Evolutionary conservation across 2,329 filamentous ascomycete genomes (phyloP), one percentile per base, ranked within the genome.

Genomic region (Elsinoe arachidis): DNA sequence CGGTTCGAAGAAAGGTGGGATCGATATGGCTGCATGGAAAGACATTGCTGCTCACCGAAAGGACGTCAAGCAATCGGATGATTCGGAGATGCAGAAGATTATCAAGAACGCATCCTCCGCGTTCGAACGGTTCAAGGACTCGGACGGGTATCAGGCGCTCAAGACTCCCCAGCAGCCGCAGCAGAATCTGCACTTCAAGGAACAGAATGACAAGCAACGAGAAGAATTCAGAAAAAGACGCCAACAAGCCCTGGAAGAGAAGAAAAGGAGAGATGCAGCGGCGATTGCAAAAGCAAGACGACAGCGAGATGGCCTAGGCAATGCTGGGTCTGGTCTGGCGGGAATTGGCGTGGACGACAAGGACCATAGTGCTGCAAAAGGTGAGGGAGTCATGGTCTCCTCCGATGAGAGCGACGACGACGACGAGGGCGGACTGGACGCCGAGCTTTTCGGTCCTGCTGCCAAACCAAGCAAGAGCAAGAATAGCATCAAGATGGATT

Each of bases 371-470:
- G 80, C 82, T 1, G 49, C 49, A n/a, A 80, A 80, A 61, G 87
- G 87, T 61, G 87, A 86, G 66, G 90, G 92, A 62, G 90, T 97
- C 70, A 96, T 97, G 90, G 88, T 96, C 41, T 85, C 82, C 5
- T 85, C 82, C 2, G 90, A 93, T 53, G 76, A 74, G 60, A 87
- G 89, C 47, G 70, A 72, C 11, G 65, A 66, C 19, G 73, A 73
- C 7, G 67, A 67, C 23, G 67, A 68, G n/a, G 67, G 65, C 33
- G 73, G 73, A 39, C 80, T 88, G 9, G 82, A 86, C 58, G 84
- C 85, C 38, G 86, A 88, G 11, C 80, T 90, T 2, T 85, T 85
- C 62, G 82, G 79, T 30, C 78, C 80, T 2, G 58, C 60, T 26
- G 61, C 68, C 33, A 69, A 71, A 39, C 74, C 72, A 73, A 33